These are phyloP conservation scores for Aspergillus pseudoviridinutans DNA, from an alignment of 2,329 filamentous ascomycete genomes.

Conservation along the genomic window DNA sequence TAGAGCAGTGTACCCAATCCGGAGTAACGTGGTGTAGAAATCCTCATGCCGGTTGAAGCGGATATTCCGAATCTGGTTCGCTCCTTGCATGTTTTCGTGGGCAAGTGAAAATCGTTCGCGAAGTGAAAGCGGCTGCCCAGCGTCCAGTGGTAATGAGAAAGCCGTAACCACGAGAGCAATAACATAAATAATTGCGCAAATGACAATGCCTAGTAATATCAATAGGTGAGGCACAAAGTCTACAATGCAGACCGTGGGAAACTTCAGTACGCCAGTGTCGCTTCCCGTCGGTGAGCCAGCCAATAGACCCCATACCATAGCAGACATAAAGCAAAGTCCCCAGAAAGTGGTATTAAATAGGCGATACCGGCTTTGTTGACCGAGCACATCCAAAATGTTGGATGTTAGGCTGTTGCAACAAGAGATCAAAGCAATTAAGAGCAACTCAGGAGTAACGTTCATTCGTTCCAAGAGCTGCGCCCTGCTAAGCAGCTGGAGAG, in stretches of 20 bases:
- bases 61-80: constrained; percentile 76
- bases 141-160: constrained; percentile 56
- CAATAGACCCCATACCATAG: constrained; percentile 72
- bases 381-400: constrained; percentile 74
- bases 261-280: constrained; percentile 66
- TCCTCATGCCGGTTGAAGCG: constrained; percentile 84
- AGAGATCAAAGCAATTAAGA: constrained; percentile 83
- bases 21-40: constrained; percentile 86
- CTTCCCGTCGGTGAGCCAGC: constrained; percentile 42
- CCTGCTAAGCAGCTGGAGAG: constrained; percentile 37
- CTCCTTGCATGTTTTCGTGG: constrained; percentile 87
- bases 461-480: constrained; percentile 68
- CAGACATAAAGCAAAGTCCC: constrained; percentile 84
- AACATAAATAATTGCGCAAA: constrained; percentile 73
- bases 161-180: constrained; percentile 74
- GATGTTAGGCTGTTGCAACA: constrained; percentile 84
- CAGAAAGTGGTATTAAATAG: constrained; percentile 84
- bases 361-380: constrained; percentile 73
- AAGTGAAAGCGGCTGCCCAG: constrained; percentile 43
- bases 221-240: constrained; percentile 93
- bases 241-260: constrained; percentile 91
- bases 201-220: constrained; percentile 71
- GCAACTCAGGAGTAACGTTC: constrained; percentile 84
- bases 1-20: constrained; percentile 80
- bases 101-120: constrained; percentile 64